Evolutionary conservation across 306 rosid species (phyloP).

Genomic region (Quillaja saponaria): DNA sequence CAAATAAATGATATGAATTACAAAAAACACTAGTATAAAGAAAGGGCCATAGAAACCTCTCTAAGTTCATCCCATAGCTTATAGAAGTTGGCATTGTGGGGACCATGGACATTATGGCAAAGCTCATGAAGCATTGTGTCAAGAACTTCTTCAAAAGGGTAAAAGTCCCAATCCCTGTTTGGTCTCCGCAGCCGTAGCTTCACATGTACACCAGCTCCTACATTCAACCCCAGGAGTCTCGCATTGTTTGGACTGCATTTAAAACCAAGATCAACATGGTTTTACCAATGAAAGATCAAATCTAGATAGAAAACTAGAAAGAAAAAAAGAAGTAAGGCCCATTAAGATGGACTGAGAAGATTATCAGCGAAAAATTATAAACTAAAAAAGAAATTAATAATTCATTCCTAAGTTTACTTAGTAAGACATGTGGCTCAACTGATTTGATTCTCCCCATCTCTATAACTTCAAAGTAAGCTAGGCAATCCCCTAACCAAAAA

Average conservation of each 20-base stretch:
- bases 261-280: neutral
- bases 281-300: neutral
- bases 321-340: neutral
- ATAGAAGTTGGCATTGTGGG: slow-evolving; percentile 85
- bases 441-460: neutral
- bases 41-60: slow-evolving; percentile 48
- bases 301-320: neutral
- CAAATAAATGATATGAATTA: too few relatives aligned
- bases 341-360: neutral
- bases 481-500: neutral
- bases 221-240: slow-evolving; percentile 74
- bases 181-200: slow-evolving; percentile 82
- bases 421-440: too few relatives aligned
- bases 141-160: slow-evolving; percentile 67
- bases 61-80: slow-evolving; percentile 95
- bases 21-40: too few relatives aligned
- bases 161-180: slow-evolving; percentile 66
- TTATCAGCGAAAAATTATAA: too few relatives aligned
- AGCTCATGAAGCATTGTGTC: slow-evolving; percentile 99
- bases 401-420: too few relatives aligned
- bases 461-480: too few relatives aligned
- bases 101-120: slow-evolving; percentile 77
- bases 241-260: slow-evolving; percentile 70
- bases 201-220: slow-evolving; percentile 72
- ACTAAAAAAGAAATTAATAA: too few relatives aligned